Conservation (phyloP, 2,329 filamentous ascomycete species). For the Ophiocordyceps sinensis region DNA sequence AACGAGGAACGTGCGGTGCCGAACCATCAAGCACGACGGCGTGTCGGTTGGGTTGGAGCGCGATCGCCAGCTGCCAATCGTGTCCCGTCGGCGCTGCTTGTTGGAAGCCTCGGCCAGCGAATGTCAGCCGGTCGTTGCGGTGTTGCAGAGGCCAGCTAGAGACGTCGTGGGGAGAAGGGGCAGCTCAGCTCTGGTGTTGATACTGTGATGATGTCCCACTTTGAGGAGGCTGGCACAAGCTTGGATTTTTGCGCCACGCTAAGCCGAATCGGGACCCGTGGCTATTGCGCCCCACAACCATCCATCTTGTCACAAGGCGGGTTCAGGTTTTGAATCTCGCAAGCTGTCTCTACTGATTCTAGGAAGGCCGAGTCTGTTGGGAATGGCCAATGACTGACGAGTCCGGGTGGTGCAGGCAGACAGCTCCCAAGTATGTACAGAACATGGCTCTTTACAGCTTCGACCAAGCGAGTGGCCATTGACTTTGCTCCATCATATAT, state of each 20-base stretch:
- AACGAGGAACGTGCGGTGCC: slow-evolving; percentile 9
- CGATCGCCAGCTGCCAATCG: slow-evolving; percentile 3
- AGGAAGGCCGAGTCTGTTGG: too few relatives aligned
- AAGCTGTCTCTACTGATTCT: too few relatives aligned
- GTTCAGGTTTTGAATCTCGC: too few relatives aligned
- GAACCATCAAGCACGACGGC: slow-evolving; percentile 13
- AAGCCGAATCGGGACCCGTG: background rate
- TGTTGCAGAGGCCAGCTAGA: background rate
- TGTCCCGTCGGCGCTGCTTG: background rate
- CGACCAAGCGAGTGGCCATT: too few relatives aligned
- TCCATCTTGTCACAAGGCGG: background rate
- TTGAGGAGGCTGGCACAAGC: slow-evolving; percentile 20
- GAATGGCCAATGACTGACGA: too few relatives aligned
- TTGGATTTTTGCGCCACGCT: slow-evolving; percentile 21
- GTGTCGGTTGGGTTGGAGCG: slow-evolving; percentile 3
- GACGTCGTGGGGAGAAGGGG: background rate
- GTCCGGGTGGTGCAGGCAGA: too few relatives aligned
- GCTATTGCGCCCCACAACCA: background rate
- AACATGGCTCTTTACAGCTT: too few relatives aligned
- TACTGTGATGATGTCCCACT: slow-evolving; percentile 1
- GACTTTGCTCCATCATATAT: background rate
- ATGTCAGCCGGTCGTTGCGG: background rate
- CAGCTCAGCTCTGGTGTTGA: background rate
- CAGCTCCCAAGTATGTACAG: too few relatives aligned
- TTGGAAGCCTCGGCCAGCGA: slow-evolving; percentile 3